phyloP scores from a whole-genome alignment of 257 asterid species.

The Solanum virginianum region DNA sequence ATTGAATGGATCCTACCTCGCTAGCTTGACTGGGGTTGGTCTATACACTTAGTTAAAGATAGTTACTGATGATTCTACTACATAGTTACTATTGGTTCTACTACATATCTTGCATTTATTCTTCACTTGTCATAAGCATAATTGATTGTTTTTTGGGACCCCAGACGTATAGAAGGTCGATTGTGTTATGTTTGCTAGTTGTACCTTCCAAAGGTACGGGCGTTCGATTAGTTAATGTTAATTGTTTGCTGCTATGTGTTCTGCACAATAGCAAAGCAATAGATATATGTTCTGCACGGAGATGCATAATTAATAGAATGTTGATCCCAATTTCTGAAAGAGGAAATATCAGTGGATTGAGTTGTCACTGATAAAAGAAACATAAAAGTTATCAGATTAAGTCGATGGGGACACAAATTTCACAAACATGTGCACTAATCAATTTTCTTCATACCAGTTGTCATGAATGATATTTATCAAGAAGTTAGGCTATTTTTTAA shows the following conservation, averaged over 20 bases:
- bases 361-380: not conserved
- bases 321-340: not conserved
- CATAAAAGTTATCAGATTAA: not conserved
- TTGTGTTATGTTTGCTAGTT: too few species aligned
- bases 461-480: not conserved
- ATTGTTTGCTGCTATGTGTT: conserved; percentile 81
- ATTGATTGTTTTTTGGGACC: too few species aligned
- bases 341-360: not conserved
- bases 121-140: too few species aligned
- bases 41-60: too few species aligned
- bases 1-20: too few species aligned
- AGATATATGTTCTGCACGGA: not conserved
- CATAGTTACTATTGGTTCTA: too few species aligned
- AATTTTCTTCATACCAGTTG: not conserved
- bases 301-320: not conserved
- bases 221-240: too few species aligned
- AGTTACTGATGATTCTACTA: too few species aligned
- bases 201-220: too few species aligned
- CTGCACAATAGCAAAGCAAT: conserved; percentile 52
- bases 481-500: not conserved
- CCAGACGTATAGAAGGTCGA: too few species aligned
- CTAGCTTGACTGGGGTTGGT: too few species aligned
- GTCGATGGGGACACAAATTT: not conserved
- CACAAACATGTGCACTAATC: not conserved
- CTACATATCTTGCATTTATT: too few species aligned